Percentiles rank a stretch among this genome's conserved stretches.
These are phyloP conservation scores for Lactifluus echinatus DNA, from an alignment of 768 basidiomycete species.

Conservation along the genomic window DNA sequence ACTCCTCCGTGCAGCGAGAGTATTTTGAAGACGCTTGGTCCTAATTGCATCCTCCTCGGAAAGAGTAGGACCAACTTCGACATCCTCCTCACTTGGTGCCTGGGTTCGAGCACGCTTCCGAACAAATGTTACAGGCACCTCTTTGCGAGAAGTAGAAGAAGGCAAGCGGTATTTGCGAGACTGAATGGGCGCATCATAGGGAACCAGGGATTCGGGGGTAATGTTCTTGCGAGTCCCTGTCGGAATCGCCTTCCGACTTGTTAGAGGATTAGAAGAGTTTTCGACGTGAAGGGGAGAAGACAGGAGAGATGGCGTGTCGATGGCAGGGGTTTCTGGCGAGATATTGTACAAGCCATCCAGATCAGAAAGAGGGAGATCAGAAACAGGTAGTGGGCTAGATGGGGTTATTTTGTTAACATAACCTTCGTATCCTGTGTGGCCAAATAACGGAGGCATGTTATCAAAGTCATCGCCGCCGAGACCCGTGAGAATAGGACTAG, in stretches of 20 bases:
- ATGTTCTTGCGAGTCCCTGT: conserved; percentile 70
- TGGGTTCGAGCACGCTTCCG: conserved; percentile 49
- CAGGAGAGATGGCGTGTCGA: conserved; percentile 34
- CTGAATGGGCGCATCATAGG: conserved; percentile 74
- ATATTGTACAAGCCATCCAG: conserved; percentile 37
- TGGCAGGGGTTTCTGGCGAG: conserved; percentile 43
- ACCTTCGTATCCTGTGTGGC: conserved; percentile 7
- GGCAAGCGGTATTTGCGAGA: conserved; percentile 62
- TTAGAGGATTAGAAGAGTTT: conserved; percentile 1
- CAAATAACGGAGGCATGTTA: conserved; percentile 24
- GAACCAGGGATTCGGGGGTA: conserved; percentile 54
- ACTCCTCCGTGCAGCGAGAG: conserved; percentile 74
- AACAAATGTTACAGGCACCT: conserved; percentile 62
- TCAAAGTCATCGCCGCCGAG: conserved; percentile 30
- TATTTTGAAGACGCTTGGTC: conserved; percentile 76
- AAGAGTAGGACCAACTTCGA: conserved; percentile 35
- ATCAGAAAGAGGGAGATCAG: conserved; percentile 22
- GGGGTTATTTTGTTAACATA: conserved; percentile 13
- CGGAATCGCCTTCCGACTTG: conserved; percentile 32
- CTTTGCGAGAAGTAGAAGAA: conserved; percentile 71
- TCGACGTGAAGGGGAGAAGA: conserved; percentile 27
- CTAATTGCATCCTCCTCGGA: conserved; percentile 63
- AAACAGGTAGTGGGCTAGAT: background rate
- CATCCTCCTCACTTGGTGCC: conserved; percentile 40
- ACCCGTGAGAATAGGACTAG: conserved; percentile 35